Percentiles rank a stretch among this genome's conserved stretches.
Conservation (phyloP, 2,329 filamentous ascomycete species). For the Fusarium nisikadoi region DNA sequence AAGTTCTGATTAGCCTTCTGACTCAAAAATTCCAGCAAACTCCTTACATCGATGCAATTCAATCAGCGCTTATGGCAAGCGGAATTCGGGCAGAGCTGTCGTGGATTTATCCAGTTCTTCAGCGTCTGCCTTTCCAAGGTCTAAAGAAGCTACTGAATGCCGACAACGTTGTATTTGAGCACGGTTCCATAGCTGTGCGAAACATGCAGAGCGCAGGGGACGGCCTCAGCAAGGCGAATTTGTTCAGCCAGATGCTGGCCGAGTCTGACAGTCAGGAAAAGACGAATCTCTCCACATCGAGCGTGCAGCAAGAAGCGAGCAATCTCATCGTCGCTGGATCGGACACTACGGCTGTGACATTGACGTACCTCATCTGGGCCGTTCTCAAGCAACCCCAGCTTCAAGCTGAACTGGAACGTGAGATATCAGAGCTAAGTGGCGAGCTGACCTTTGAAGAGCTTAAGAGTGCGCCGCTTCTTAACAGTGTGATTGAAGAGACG, state of each 20-base stretch:
- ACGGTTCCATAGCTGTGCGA: neutral
- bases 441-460: neutral
- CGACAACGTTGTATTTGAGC: neutral
- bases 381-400: constrained; percentile 8
- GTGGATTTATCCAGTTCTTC: neutral
- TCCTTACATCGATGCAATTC: neutral
- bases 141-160: neutral
- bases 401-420: neutral
- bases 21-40: neutral
- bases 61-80: neutral
- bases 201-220: constrained; percentile 1
- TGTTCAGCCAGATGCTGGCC: constrained; percentile 2
- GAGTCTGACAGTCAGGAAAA: constrained; percentile 4
- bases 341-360: constrained; percentile 10
- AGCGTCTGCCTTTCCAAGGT: fast-evolving
- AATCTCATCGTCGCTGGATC: constrained; percentile 27
- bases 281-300: fast-evolving
- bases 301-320: neutral
- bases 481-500: constrained; percentile 25
- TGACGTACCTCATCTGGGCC: constrained; percentile 30
- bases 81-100: neutral
- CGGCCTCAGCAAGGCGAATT: neutral
- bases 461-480: neutral
- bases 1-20: fast-evolving
- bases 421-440: neutral